Evolutionary conservation across 1,139 yeast species (phyloP).

Genomic region (Suhomyces yuchorum): DNA sequence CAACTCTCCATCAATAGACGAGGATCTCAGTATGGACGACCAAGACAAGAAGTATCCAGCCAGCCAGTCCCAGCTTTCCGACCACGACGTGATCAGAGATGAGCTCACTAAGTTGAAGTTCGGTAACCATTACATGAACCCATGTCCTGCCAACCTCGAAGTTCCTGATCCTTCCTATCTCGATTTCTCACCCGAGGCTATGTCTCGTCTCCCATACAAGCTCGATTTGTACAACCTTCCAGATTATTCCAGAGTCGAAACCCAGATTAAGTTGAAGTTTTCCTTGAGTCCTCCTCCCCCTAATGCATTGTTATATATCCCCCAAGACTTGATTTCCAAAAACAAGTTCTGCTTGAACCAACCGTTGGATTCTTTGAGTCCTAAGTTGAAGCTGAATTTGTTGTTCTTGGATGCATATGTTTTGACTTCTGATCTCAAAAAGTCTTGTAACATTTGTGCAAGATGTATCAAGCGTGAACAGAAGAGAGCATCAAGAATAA

Average conservation of each 20-base stretch:
- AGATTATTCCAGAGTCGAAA: slow-evolving; percentile 84
- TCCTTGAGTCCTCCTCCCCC: slow-evolving; percentile 72
- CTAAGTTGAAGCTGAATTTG: slow-evolving; percentile 51
- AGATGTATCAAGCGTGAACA: slow-evolving; percentile 91
- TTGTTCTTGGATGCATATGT: slow-evolving; percentile 69
- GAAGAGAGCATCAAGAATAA: slow-evolving; percentile 88
- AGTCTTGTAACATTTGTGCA: slow-evolving; percentile 75
- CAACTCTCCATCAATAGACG: neutral
- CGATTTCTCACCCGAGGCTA: slow-evolving; percentile 40
- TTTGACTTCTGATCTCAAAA: slow-evolving; percentile 52
- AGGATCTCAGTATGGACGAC: neutral
- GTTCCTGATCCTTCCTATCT: slow-evolving; percentile 37
- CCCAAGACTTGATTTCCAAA: slow-evolving; percentile 80
- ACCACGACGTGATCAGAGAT: slow-evolving; percentile 52
- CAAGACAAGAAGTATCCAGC: neutral
- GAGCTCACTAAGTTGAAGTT: slow-evolving; percentile 58
- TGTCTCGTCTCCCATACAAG: slow-evolving; percentile 56
- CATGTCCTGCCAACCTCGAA: slow-evolving; percentile 37
- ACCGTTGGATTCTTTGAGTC: slow-evolving; percentile 46
- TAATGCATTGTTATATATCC: slow-evolving; percentile 71
- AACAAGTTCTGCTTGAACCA: slow-evolving; percentile 72
- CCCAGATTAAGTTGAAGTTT: slow-evolving; percentile 81
- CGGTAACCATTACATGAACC: slow-evolving; percentile 49
- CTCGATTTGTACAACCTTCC: slow-evolving; percentile 68
- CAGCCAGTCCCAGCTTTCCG: slow-evolving; percentile 23